Conservation (phyloP, 140 eudicot genomes). For the Stevia rebaudiana region DNA sequence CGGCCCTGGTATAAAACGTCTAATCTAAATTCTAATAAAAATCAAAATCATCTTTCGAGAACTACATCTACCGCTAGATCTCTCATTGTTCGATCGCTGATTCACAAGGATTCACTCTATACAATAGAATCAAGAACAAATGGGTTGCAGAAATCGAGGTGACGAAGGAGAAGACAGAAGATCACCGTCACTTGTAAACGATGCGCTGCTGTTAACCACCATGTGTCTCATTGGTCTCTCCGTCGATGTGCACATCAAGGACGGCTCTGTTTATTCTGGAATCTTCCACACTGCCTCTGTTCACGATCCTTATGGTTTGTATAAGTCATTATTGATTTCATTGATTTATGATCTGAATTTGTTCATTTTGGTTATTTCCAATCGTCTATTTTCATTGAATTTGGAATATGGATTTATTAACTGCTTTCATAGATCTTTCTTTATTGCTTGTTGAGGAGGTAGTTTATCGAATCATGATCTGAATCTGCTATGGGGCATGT, state of each 20-base stretch:
- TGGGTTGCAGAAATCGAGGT: slow-evolving; percentile 56
- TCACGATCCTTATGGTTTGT: slow-evolving; percentile 56
- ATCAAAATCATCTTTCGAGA: neutral
- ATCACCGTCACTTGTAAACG: slow-evolving; percentile 39
- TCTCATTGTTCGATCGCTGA: neutral
- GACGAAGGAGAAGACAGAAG: slow-evolving; percentile 24
- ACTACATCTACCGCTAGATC: neutral
- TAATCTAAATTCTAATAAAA: neutral
- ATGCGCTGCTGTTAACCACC: slow-evolving; percentile 62
- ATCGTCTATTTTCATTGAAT: neutral
- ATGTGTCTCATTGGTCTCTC: slow-evolving; percentile 78
- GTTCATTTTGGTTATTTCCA: slow-evolving; percentile 3
- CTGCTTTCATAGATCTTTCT: neutral
- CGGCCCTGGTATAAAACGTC: neutral
- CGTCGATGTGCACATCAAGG: slow-evolving; percentile 83
- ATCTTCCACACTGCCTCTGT: slow-evolving; percentile 63
- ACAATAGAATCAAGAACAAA: neutral
- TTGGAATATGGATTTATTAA: neutral
- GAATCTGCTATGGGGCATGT: neutral
- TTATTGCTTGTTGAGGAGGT: slow-evolving; percentile 12
- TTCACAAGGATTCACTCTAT: neutral
- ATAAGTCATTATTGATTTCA: neutral
- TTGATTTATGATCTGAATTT: slow-evolving; percentile 11
- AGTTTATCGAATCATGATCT: slow-evolving; percentile 5
- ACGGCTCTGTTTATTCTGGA: slow-evolving; percentile 83